phyloP scores from a whole-genome alignment of 805 yeast species.

The Sungouiozyma intestinalis region DNA sequence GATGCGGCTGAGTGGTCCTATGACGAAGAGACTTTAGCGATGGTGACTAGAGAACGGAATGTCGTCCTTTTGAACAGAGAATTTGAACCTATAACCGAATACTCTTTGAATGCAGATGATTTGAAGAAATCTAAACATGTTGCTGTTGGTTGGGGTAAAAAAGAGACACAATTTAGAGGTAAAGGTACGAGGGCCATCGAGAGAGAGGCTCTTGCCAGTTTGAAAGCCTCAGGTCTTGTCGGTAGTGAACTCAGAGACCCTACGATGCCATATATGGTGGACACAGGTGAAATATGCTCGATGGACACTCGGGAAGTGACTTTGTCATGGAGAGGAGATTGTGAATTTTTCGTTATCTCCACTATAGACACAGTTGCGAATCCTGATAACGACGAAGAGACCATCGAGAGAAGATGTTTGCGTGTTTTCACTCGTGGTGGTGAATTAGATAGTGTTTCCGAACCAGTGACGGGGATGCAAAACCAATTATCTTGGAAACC shows the following conservation, averaged over 20 bases:
- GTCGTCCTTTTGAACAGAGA: constrained; percentile 59
- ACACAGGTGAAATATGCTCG: constrained; percentile 51
- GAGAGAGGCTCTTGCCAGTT: constrained; percentile 43
- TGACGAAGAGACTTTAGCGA: constrained; percentile 75
- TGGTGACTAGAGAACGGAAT: constrained; percentile 53
- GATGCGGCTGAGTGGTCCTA: constrained; percentile 75
- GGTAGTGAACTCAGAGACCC: constrained; percentile 75
- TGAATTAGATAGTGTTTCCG: constrained; percentile 67
- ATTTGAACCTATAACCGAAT: constrained; percentile 73
- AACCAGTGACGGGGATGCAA: constrained; percentile 79
- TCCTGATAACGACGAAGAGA: constrained; percentile 28
- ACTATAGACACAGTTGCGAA: constrained; percentile 44
- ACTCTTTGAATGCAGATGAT: constrained; percentile 48
- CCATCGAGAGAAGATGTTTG: constrained; percentile 55
- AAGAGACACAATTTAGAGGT: constrained; percentile 94
- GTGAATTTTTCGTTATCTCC: constrained; percentile 67
- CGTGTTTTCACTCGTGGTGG: constrained; percentile 80
- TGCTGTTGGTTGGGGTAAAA: constrained; percentile 97
- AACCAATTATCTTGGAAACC: constrained; percentile 78
- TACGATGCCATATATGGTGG: constrained; percentile 65
- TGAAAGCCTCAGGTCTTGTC: constrained; percentile 50
- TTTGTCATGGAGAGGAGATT: constrained; percentile 94
- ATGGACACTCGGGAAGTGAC: constrained; percentile 40
- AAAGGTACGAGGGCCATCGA: constrained; percentile 77
- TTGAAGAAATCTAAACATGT: constrained; percentile 68